Evolutionary conservation across 306 rosid species (phyloP).

Genomic region (Carpinus fangiana): DNA sequence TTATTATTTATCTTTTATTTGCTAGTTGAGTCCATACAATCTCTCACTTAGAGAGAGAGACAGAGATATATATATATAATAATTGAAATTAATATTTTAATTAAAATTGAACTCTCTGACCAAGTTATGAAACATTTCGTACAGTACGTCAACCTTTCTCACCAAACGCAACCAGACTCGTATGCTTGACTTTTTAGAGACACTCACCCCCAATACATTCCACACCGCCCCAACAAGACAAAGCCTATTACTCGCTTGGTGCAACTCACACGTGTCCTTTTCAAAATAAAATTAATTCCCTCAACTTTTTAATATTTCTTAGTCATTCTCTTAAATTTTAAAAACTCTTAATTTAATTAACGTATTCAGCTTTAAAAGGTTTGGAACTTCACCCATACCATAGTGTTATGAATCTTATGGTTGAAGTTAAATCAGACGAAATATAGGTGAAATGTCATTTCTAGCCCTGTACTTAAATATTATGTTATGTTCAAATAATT

Average conservation of each 20-base stretch:
- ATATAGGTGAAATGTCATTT: too few species aligned
- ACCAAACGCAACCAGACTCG: constrained; percentile 32
- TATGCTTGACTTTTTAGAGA: not conserved
- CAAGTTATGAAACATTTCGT: constrained; percentile 34
- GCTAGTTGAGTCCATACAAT: not conserved
- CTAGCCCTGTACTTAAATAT: too few species aligned
- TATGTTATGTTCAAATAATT: too few species aligned
- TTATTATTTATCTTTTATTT: not conserved
- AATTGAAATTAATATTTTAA: not conserved
- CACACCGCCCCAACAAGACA: not conserved
- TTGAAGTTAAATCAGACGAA: too few species aligned
- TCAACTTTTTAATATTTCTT: too few species aligned
- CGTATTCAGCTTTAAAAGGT: too few species aligned
- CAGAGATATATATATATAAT: not conserved
- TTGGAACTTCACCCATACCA: too few species aligned
- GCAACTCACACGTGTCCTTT: too few species aligned
- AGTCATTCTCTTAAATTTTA: too few species aligned
- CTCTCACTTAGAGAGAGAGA: not conserved
- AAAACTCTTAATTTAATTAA: too few species aligned
- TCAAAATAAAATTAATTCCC: too few species aligned
- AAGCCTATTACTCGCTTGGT: not conserved
- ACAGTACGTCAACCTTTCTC: constrained; percentile 47
- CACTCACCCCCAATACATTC: not conserved
- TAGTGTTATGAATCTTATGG: too few species aligned
- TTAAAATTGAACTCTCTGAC: constrained; percentile 18